These are phyloP conservation scores for Fusarium robinianum DNA, from an alignment of 2,329 filamentous ascomycete genomes.

Conservation along the genomic window DNA sequence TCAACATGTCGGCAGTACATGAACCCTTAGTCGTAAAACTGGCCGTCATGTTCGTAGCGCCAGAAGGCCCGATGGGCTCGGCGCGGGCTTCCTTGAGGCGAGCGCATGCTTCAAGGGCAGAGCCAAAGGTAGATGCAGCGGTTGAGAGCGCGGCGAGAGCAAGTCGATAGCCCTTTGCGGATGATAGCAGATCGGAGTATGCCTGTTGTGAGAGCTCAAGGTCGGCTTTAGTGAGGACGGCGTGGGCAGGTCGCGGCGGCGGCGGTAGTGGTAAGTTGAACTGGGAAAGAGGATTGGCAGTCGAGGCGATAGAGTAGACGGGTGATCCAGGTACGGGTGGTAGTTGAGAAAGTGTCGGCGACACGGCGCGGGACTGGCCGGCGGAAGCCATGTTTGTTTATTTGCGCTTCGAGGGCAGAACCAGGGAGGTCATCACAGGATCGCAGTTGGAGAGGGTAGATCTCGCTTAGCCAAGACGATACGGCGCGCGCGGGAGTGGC, in stretches of 20 bases:
- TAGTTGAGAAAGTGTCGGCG: constrained; percentile 60
- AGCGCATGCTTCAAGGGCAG: constrained; percentile 69
- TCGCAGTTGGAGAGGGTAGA: constrained; percentile 2
- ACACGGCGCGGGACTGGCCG: constrained; percentile 45
- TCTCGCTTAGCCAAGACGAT: constrained; percentile 10
- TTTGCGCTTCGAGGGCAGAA: constrained; percentile 23
- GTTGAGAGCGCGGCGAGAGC: constrained; percentile 64
- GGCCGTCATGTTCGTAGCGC: constrained; percentile 47
- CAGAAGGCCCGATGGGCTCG: constrained; percentile 54
- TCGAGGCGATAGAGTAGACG: constrained; percentile 66
- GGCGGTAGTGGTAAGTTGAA: constrained; percentile 66
- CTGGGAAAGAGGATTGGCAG: constrained; percentile 61
- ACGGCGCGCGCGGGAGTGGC: not conserved
- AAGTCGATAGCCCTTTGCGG: constrained; percentile 66
- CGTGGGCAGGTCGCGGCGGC: constrained; percentile 59
- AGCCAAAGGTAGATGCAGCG: constrained; percentile 66
- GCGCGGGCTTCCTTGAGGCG: constrained; percentile 68
- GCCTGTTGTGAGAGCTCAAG: constrained; percentile 65
- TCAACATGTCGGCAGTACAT: constrained; percentile 66
- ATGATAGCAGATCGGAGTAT: constrained; percentile 64
- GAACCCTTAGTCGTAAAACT: constrained; percentile 54
- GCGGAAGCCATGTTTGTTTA: constrained; percentile 41
- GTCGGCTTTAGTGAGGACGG: constrained; percentile 66
- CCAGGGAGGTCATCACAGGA: constrained; percentile 19
- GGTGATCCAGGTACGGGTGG: constrained; percentile 66